A percentile compares a stretch with the other conserved stretches of the same genome.
Evolutionary conservation across 306 rosid genomes (phyloP).

Genomic region (Prunus salicina): DNA sequence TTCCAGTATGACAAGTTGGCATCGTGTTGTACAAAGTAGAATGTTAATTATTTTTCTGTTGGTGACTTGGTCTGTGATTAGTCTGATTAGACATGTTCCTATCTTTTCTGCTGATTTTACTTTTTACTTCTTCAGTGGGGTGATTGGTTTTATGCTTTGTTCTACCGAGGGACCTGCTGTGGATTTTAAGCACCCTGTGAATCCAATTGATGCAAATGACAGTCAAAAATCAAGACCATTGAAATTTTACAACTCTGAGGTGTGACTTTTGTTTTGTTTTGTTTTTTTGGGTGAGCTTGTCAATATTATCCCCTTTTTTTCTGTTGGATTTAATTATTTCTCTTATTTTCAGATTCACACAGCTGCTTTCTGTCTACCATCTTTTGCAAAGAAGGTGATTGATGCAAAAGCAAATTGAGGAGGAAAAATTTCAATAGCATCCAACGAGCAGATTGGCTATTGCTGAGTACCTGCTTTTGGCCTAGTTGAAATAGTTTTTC

Average conservation of each 20-base stretch:
- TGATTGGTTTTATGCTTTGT: constrained; percentile 99
- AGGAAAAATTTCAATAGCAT: constrained; percentile 24
- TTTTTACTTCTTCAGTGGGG: constrained; percentile 59
- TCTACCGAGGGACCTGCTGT: constrained; percentile 94
- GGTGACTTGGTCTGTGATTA: not conserved
- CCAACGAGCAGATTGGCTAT: constrained; percentile 12
- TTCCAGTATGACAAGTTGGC: not conserved
- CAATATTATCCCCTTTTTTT: not conserved
- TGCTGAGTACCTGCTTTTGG: constrained; percentile 21
- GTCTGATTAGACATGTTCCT: not conserved
- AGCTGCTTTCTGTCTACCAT: constrained; percentile 94
- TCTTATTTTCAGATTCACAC: constrained; percentile 66
- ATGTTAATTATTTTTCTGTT: not conserved
- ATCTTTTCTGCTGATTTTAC: constrained; percentile 10
- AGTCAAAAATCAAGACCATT: constrained; percentile 47
- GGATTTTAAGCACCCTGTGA: constrained; percentile 91
- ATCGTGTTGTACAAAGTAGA: not conserved
- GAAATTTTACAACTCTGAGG: constrained; percentile 95
- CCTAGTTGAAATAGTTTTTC: constrained; percentile 25
- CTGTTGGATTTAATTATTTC: not conserved
- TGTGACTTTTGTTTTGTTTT: constrained; percentile 12
- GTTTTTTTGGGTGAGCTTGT: not conserved
- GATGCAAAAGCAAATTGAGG: constrained; percentile 54
- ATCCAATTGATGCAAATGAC: constrained; percentile 58
- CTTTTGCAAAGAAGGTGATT: constrained; percentile 88